Base-by-base conservation (phyloP, 1,284 basidiomycete species). In the Naganishia liquefaciens region DNA sequence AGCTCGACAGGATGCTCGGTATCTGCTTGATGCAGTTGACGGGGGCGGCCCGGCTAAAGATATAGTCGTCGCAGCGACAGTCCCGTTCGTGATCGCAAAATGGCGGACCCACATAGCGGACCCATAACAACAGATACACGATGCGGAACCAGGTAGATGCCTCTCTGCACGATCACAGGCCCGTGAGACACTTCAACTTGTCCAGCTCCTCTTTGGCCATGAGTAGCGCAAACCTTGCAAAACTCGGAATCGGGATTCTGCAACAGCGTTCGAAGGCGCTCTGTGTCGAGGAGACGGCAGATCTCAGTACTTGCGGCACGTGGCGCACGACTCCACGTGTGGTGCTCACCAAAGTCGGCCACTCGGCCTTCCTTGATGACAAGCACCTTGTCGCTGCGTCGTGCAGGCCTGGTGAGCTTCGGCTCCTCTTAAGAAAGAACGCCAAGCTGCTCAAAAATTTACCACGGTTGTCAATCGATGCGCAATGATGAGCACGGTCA, bases 401-500 rank as follows among this genome's bases (percentile, higher is more conserved):
- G 15, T 17, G 50, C 10, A 37, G 21, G 7, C 19, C 4, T 30
- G 3, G 6, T 21, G 17, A 52, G 10, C 4, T 5, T 39, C 13
- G 19, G 13, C 9, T 9, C 21, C 15, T 23, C 19, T 19, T 11
- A 1, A 23, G 9, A 33, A 46, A 21, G 28, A 15, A 2, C n/a
- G 27, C 15, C 30, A 11, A 37, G 37, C 13, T 19, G 42, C 57
- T 60, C 25, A 60, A 46, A 60, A 60, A 10, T 60, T 46, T 46
- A 80, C 74, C 42, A 82, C 79, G 30, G 82, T 82, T 68, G 79
- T 75, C 87, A 52, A 90, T 77, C 90, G 82, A 76, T 89, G 88
- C 2, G 88, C 88, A 62, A 90, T 89, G 70, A 88, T 88, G 23
- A 90, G 76, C 68, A 90, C 78, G 0, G 85, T 87, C 23, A 82